Conservation (phyloP, 2,329 filamentous ascomycete species). For the Xylaria arbuscula region DNA sequence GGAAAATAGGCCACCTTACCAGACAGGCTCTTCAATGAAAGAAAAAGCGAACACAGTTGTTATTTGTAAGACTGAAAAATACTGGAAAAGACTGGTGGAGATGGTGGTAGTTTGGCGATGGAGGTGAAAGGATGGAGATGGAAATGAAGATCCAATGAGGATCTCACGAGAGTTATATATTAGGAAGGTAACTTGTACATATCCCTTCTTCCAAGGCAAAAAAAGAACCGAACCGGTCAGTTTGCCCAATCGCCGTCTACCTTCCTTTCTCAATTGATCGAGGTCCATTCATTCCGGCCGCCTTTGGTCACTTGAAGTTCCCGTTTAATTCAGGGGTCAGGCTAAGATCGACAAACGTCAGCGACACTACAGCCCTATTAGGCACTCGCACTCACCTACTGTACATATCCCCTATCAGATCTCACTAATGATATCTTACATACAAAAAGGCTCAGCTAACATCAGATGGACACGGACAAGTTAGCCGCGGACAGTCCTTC, state of each 20-base stretch:
- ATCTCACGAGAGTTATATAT: not conserved
- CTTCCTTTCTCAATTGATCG: not conserved
- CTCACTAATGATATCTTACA: not conserved
- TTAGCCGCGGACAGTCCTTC: not conserved
- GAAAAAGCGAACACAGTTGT: constrained; percentile 14
- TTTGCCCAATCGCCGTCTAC: not conserved
- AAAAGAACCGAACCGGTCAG: not conserved
- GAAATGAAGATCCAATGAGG: not conserved
- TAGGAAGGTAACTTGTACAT: not conserved
- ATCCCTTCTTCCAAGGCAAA: not conserved
- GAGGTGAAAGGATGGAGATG: not conserved
- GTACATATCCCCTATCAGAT: not conserved
- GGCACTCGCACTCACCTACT: not conserved
- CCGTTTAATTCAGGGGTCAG: constrained; percentile 2
- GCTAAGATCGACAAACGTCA: not conserved
- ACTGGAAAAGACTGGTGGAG: not conserved
- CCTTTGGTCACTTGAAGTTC: not conserved
- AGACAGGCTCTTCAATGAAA: not conserved
- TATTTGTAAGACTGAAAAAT: not conserved
- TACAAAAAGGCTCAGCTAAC: not conserved
- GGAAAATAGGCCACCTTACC: not conserved
- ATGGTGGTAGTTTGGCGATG: too few species aligned
- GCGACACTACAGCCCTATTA: not conserved
- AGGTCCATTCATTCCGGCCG: constrained; percentile 6
- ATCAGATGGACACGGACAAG: not conserved